These are phyloP conservation scores for Podospora sp. DNA, from an alignment of 495 filamentous ascomycete genomes.

Conservation along the genomic window DNA sequence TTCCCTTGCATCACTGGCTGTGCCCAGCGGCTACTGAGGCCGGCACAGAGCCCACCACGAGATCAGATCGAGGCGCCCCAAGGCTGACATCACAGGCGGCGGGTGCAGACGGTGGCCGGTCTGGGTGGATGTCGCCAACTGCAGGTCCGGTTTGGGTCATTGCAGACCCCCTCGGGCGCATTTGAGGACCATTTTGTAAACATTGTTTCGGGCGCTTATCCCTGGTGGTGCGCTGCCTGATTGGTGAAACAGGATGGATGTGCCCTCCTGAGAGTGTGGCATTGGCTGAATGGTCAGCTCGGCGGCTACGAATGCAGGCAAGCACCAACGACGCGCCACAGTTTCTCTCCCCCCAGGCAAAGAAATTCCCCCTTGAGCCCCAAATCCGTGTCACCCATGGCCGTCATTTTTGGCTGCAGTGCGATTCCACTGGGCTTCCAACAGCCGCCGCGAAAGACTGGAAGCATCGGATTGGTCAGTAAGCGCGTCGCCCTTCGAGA, in stretches of 20 bases:
- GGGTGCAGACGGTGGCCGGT: neutral
- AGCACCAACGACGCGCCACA: conserved; percentile 16
- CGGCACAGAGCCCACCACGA: neutral
- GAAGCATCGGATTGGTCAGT: neutral
- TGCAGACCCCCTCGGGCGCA: neutral
- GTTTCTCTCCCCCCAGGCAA: neutral
- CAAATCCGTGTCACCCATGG: neutral
- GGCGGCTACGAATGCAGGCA: conserved; percentile 17
- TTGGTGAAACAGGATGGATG: conserved; percentile 5
- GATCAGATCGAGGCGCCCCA: neutral
- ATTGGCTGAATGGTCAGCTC: conserved; percentile 6
- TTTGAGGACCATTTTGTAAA: neutral
- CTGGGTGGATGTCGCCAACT: neutral
- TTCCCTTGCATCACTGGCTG: neutral
- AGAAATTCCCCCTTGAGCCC: neutral
- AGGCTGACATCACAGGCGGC: neutral
- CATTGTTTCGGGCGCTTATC: conserved; percentile 20
- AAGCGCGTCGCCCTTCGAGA: neutral
- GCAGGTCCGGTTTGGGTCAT: neutral
- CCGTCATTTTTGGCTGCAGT: neutral
- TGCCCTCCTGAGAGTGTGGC: neutral
- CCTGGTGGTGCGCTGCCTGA: neutral
- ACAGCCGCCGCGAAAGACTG: neutral
- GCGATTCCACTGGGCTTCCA: neutral
- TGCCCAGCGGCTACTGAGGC: neutral